Evolutionary conservation across 73 alveolate genomes (phyloP).

Genomic region (Tetrahymena malaccensis): DNA sequence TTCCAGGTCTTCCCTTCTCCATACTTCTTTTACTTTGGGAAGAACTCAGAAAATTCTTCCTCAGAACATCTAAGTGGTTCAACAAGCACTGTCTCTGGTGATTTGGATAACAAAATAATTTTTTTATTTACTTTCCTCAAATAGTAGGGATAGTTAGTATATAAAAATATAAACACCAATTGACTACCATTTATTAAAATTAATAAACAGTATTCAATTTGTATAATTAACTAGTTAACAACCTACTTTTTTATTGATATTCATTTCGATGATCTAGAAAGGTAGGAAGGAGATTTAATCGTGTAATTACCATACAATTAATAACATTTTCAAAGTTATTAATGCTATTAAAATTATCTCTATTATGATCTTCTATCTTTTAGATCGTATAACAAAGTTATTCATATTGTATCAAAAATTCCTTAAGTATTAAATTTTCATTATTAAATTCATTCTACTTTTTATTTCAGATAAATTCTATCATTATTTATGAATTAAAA

Average conservation of each 20-base stretch:
- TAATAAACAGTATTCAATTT: background rate
- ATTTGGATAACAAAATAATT: background rate
- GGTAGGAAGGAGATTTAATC: background rate
- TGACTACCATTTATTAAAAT: background rate
- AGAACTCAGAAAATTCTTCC: slow-evolving; percentile 22
- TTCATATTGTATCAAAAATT: background rate
- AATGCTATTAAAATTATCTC: background rate
- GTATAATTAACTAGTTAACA: background rate
- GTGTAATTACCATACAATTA: background rate
- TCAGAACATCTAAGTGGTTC: slow-evolving; percentile 1
- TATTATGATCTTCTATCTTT: background rate
- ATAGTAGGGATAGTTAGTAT: background rate
- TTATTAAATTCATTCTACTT: background rate
- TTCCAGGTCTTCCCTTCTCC: slow-evolving; percentile 40
- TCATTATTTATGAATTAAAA: too few relatives aligned
- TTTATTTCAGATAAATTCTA: too few relatives aligned
- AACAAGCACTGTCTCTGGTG: background rate
- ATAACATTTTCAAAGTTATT: too few relatives aligned
- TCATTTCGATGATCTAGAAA: background rate
- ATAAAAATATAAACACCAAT: background rate
- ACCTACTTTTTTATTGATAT: background rate
- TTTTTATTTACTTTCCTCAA: background rate
- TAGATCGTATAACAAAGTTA: background rate
- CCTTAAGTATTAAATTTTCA: background rate
- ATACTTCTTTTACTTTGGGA: slow-evolving; percentile 37